These are phyloP conservation scores for Globisporangium spiculum DNA, from an alignment of 352 stramenopile genomes.

Conservation along the genomic window DNA sequence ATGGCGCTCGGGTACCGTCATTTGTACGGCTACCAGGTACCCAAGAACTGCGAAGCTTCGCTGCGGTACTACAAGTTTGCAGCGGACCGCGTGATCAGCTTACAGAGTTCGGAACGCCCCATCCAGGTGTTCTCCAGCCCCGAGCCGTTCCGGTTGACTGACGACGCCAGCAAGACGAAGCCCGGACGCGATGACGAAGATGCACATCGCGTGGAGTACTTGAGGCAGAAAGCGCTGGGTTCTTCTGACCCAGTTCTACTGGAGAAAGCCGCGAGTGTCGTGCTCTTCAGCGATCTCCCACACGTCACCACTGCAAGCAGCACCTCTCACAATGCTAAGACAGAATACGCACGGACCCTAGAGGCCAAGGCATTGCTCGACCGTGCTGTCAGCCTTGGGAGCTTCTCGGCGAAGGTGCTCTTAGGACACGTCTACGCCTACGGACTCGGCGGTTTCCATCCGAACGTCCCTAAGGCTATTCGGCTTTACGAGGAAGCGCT, in stretches of 20 bases:
- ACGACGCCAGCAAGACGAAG: constrained; percentile 29
- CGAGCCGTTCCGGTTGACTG: constrained; percentile 27
- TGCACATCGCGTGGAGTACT: constrained; percentile 43
- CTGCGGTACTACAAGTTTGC: constrained; percentile 76
- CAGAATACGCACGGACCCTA: constrained; percentile 19
- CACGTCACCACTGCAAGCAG: neutral
- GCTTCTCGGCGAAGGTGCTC: constrained; percentile 40
- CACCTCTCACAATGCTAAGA: neutral
- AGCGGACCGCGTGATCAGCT: constrained; percentile 44
- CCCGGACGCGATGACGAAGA: constrained; percentile 30
- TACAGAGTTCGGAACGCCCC: constrained; percentile 22
- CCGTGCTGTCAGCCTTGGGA: constrained; percentile 35
- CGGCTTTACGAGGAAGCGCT: constrained; percentile 47
- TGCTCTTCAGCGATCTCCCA: constrained; percentile 49
- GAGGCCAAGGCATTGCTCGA: constrained; percentile 46
- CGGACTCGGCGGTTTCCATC: constrained; percentile 35
- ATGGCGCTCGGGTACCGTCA: constrained; percentile 77
- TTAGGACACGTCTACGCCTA: constrained; percentile 66
- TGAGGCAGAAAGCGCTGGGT: constrained; percentile 33
- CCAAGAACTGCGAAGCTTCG: constrained; percentile 48
- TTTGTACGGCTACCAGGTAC: constrained; percentile 46
- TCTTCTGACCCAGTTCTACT: constrained; percentile 30
- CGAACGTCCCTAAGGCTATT: constrained; percentile 33
- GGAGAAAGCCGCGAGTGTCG: constrained; percentile 48
- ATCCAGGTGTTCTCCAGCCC: constrained; percentile 41